Evolutionary conservation across 306 rosid genomes (phyloP).

Genomic region (Senna siamea): DNA sequence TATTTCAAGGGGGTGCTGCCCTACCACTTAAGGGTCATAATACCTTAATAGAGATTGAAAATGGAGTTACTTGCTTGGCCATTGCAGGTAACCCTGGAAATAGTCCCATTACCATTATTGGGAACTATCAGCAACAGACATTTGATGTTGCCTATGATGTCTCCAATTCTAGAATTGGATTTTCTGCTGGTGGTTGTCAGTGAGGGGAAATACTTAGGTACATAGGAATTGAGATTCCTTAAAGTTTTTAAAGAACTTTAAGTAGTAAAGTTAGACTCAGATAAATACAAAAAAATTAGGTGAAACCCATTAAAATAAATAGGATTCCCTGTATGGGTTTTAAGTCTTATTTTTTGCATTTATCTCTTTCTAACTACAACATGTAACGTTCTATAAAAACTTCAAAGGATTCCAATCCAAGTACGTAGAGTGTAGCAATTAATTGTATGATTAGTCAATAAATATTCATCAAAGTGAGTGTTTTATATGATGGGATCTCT

Average conservation of each 20-base stretch:
- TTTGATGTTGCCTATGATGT: conserved; percentile 54
- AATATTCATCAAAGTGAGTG: background rate
- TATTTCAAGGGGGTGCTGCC: conserved; percentile 55
- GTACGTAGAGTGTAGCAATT: too few species aligned
- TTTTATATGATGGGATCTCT: background rate
- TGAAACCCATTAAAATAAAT: too few species aligned
- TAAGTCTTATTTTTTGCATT: too few species aligned
- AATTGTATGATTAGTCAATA: background rate
- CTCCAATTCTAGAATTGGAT: conserved; percentile 61
- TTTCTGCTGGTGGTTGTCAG: conserved; percentile 62
- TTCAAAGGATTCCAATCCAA: too few species aligned
- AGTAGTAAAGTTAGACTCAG: too few species aligned
- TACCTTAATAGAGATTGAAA: conserved; percentile 41
- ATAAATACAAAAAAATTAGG: too few species aligned
- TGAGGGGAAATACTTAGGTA: conserved; percentile 17
- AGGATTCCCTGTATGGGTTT: too few species aligned
- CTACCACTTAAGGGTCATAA: conserved; percentile 46
- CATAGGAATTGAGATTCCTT: too few species aligned
- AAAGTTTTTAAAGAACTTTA: too few species aligned
- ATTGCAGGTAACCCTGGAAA: conserved; percentile 38
- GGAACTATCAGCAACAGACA: conserved; percentile 69
- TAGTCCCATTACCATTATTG: conserved; percentile 48
- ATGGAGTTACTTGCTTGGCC: conserved; percentile 57
- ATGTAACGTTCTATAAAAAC: too few species aligned
- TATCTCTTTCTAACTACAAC: too few species aligned